Base-by-base conservation (phyloP, 306 rosid species). In the Medicago ruthenica region DNA sequence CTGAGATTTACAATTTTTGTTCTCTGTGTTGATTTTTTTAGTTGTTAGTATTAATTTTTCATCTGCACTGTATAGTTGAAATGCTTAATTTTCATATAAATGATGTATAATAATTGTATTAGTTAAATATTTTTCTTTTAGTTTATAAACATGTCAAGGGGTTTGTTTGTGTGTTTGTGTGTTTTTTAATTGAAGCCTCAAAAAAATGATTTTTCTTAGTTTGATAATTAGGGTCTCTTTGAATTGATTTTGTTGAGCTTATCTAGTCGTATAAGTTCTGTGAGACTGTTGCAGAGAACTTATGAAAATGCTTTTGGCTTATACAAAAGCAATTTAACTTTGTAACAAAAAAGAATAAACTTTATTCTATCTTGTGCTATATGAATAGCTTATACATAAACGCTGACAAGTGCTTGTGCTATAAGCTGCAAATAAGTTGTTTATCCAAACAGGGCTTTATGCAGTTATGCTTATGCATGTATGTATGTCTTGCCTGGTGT, bases 1-100 rank as follows among this genome's bases (percentile, higher is more conserved):
- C 87, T 74, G 74, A 27, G 81, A 82, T 86, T 75, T 76, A 6
- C 4, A 6, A 3, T 34, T 55, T 69, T 51, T 20, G 31, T 72
- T 58, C 27, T 58, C 31, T 71, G 13, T 51, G 70, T 27, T 68
- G 16, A 7, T 16, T 63, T 62, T 17, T 42, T 34, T 37, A 37
- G n/a, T 11, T 50, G 54, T 66, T 48, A 6, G 10, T 58, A 48
- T 81, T 58, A 10, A 14, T 67, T 48, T 75, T 75, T 21, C 42
- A 61, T 60, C 47, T 65, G 61, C 27, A 13, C 11, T 24, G 45
- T 50, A 15, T 9, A 37, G 27, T 37, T 36, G 2, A 16, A 60
- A 12, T 74, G 71, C 21, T 7, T 66, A 37, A 15, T 75, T 39
- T 67, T 63, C 6, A 5, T 14, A 45, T 12, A 31, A 47, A 53